These are phyloP conservation scores for Cyclotella cryptica DNA, from an alignment of 108 stramenopile species.

Conservation along the genomic window DNA sequence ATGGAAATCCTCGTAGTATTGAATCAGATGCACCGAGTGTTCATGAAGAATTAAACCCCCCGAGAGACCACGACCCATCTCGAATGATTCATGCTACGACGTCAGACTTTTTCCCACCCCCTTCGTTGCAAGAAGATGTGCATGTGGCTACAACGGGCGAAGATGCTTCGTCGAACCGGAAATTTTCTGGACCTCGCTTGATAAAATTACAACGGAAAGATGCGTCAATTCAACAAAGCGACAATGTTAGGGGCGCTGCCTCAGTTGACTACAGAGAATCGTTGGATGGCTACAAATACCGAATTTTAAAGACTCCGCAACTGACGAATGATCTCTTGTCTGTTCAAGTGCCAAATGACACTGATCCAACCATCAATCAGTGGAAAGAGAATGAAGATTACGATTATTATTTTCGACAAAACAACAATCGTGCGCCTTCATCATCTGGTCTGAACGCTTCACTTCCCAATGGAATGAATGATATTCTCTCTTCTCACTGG, in stretches of 20 bases:
- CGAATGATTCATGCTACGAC: slow-evolving; percentile 7
- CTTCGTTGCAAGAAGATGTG: slow-evolving; percentile 18
- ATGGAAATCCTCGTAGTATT: neutral
- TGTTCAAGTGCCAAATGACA: neutral
- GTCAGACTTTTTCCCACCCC: slow-evolving; percentile 17
- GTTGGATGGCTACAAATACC: slow-evolving; percentile 29
- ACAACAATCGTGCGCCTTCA: neutral
- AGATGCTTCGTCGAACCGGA: neutral
- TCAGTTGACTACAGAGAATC: slow-evolving; percentile 13
- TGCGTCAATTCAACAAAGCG: neutral
- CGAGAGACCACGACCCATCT: neutral
- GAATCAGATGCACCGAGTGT: neutral
- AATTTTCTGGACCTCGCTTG: slow-evolving; percentile 3
- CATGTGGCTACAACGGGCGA: slow-evolving; percentile 1
- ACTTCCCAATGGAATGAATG: slow-evolving; percentile 12
- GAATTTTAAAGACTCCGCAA: slow-evolving; percentile 15
- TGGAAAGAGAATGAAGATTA: slow-evolving; percentile 9
- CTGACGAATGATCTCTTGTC: slow-evolving; percentile 13
- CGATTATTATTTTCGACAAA: neutral
- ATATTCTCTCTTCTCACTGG: slow-evolving; percentile 28
- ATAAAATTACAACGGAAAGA: slow-evolving; percentile 17
- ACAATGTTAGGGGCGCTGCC: neutral
- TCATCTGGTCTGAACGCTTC: neutral
- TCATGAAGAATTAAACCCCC: neutral
- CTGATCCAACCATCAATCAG: neutral